A percentile compares a stretch with the other conserved stretches of the same genome.
phyloP scores from a whole-genome alignment of 2,329 filamentous ascomycete genomes.

The Periconia digitata region DNA sequence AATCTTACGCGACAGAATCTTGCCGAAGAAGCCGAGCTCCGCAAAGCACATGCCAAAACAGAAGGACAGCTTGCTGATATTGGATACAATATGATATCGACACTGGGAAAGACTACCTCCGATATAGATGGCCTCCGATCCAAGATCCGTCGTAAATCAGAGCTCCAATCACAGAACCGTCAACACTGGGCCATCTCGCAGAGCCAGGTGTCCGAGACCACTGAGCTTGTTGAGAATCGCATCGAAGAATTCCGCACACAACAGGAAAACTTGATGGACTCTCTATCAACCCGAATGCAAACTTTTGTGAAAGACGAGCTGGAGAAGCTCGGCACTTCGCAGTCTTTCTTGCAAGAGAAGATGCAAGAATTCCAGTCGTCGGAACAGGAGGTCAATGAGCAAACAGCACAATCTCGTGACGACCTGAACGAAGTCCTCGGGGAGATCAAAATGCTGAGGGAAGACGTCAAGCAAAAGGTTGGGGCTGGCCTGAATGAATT shows the following conservation, averaged over 20 bases:
- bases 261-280: conserved; percentile 70
- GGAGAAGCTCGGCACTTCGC: conserved; percentile 68
- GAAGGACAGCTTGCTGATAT: conserved; percentile 75
- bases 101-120: conserved; percentile 73
- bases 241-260: conserved; percentile 71
- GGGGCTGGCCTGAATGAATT: conserved; percentile 82
- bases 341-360: conserved; percentile 70
- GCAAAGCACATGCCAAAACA: conserved; percentile 83
- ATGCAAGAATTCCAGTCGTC: conserved; percentile 68
- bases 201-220: conserved; percentile 73
- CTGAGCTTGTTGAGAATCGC: conserved; percentile 72
- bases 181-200: conserved; percentile 77
- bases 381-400: conserved; percentile 66
- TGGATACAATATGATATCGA: conserved; percentile 75
- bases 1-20: conserved; percentile 74
- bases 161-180: conserved; percentile 78
- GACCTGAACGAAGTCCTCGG: conserved; percentile 90
- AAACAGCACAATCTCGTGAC: conserved; percentile 70
- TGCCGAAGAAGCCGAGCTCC: conserved; percentile 75
- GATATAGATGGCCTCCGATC: conserved; percentile 82
- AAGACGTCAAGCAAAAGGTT: conserved; percentile 84
- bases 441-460: conserved; percentile 86
- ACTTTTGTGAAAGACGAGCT: conserved; percentile 76
- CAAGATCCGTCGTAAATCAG: conserved; percentile 83
- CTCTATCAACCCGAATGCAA: conserved; percentile 71